Percentiles rank a stretch among this genome's conserved stretches.
Evolutionary conservation across 2,329 filamentous ascomycete species (phyloP).

Genomic region (Canariomyces notabilis): DNA sequence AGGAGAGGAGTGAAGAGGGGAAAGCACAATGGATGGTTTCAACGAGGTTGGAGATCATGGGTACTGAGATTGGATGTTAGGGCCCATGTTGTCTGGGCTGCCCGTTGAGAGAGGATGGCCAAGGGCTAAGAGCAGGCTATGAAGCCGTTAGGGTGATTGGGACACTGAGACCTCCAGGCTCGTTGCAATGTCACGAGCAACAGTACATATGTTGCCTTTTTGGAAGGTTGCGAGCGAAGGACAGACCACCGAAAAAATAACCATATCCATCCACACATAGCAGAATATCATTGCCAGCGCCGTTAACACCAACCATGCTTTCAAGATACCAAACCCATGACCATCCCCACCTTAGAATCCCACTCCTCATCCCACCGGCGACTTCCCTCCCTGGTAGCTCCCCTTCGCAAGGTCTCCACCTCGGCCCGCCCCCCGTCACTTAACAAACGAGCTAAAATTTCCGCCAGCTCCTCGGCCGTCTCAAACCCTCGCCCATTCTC

Average conservation of each 20-base stretch:
- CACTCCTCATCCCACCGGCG: slow-evolving; percentile 90
- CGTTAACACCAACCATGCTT: background rate
- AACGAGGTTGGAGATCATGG: background rate
- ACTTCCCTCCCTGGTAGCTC: slow-evolving; percentile 68
- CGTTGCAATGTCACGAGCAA: background rate
- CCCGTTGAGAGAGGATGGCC: background rate
- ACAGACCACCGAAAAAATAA: background rate
- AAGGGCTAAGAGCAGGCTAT: background rate
- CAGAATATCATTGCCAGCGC: background rate
- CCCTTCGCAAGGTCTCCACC: slow-evolving; percentile 57
- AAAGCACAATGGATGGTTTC: background rate
- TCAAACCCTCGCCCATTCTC: slow-evolving; percentile 83
- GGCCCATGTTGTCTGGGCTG: too few relatives aligned
- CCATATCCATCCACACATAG: background rate
- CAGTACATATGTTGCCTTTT: too few relatives aligned
- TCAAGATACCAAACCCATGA: slow-evolving; percentile 51
- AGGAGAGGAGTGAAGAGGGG: slow-evolving; percentile 56
- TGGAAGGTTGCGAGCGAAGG: too few relatives aligned
- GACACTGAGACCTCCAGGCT: background rate
- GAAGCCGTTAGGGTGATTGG: too few relatives aligned
- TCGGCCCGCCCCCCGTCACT: slow-evolving; percentile 43
- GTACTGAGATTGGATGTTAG: background rate
- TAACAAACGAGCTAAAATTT: slow-evolving; percentile 62
- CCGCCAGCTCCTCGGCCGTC: slow-evolving; percentile 60
- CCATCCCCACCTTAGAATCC: slow-evolving; percentile 71